phyloP scores from a whole-genome alignment of 2,329 filamentous ascomycete species.

The Colletotrichum sp. region DNA sequence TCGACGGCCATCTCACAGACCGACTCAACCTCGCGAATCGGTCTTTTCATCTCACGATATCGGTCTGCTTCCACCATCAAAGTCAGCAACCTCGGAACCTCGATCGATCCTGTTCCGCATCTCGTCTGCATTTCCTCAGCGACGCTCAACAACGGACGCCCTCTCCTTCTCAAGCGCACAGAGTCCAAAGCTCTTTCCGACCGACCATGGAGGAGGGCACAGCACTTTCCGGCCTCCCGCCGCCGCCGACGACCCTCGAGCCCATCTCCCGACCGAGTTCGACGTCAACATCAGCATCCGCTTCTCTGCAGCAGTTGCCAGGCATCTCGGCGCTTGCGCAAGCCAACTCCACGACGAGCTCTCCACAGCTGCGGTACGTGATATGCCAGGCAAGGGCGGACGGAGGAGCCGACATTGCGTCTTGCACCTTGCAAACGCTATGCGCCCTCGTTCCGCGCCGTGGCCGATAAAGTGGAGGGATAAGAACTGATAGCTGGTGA shows the following conservation, averaged over 20 bases:
- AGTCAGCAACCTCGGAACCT: background rate
- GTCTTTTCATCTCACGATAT: background rate
- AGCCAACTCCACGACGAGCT: constrained; percentile 41
- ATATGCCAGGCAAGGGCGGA: background rate
- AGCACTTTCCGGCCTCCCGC: constrained; percentile 8
- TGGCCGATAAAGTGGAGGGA: background rate
- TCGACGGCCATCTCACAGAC: background rate
- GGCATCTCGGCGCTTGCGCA: constrained; percentile 51
- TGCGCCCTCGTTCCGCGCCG: background rate
- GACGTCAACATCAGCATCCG: constrained; percentile 42
- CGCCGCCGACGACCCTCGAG: constrained; percentile 36
- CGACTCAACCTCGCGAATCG: background rate
- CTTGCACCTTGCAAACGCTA: background rate
- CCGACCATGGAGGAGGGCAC: constrained; percentile 52
- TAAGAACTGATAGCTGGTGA: constrained; percentile 3
- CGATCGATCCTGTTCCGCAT: background rate
- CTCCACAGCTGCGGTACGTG: constrained; percentile 54
- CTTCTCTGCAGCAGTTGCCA: constrained; percentile 50
- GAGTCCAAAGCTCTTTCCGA: background rate
- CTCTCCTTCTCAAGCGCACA: background rate
- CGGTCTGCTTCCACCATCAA: background rate
- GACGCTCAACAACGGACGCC: background rate
- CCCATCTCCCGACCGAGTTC: constrained; percentile 56
- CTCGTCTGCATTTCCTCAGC: background rate
- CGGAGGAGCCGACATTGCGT: background rate